A percentile compares a stretch with the other conserved stretches of the same genome.
These are phyloP conservation scores for Cercospora nicotianae DNA, from an alignment of 2,329 filamentous ascomycete genomes.

Conservation along the genomic window DNA sequence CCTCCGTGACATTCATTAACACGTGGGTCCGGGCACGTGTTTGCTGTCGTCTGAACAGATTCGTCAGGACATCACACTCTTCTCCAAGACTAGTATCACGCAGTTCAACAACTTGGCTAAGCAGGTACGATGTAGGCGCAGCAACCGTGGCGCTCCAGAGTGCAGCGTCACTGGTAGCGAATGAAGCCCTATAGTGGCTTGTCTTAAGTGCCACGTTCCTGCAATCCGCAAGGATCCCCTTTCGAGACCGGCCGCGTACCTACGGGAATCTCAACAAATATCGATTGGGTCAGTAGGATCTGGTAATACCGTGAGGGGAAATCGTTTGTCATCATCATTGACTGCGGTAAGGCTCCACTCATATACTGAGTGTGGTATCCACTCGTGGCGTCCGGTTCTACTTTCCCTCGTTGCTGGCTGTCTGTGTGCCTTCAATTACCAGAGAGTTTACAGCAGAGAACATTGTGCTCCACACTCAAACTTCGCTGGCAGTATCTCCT, in stretches of 20 bases:
- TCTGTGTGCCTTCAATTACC: background rate
- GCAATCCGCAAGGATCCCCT: slow-evolving; percentile 6
- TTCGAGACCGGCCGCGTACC: background rate
- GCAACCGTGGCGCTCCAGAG: background rate
- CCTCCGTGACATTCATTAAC: background rate
- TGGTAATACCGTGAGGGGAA: background rate
- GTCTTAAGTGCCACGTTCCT: slow-evolving; percentile 11
- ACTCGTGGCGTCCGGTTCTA: background rate
- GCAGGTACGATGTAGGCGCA: slow-evolving; percentile 1
- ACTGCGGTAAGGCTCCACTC: background rate
- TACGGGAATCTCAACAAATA: background rate
- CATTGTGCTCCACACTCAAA: background rate
- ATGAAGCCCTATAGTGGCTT: slow-evolving; percentile 1
- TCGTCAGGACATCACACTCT: background rate
- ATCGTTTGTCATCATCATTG: background rate
- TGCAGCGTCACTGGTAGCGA: background rate
- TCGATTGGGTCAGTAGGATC: background rate
- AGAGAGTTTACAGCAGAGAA: background rate
- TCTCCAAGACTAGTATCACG: background rate
- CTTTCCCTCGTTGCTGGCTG: background rate
- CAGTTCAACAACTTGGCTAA: slow-evolving; percentile 3
- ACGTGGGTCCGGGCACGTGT: background rate
- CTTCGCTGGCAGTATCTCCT: background rate
- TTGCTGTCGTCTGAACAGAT: background rate
- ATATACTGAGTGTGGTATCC: background rate